Base-by-base conservation (phyloP, 768 basidiomycete species). In the Suillus decipiens region DNA sequence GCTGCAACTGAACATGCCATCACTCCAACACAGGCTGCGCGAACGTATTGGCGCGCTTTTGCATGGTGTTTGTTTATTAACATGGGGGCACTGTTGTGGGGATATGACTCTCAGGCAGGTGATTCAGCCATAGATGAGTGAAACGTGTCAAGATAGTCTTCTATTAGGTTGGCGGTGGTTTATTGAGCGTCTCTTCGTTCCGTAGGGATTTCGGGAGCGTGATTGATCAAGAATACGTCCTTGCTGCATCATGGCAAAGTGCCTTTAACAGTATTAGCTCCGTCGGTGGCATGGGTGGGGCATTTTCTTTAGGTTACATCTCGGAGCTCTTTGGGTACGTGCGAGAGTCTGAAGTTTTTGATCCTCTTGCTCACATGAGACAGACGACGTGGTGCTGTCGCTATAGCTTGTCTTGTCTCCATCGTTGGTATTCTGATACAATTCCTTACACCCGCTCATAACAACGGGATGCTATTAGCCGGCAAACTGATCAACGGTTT, bases 241-340 rank as follows among this genome's bases (percentile, higher is more conserved):
- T 72, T 31, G 50, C 72, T 37, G 71, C 71, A 1, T 73, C 65
- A 22, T 73, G 71, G 72, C 71, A 72, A 45, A 72, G 70, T 12
- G 68, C 72, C 1, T 72, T 72, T 55, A 73, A 70, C 37, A 72
- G 68, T 3, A 62, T 63, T 41, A 70, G 68, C 39, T 70, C 65
- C 0, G 64, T 72, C 28, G 71, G 70, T 6, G 68, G 71, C 6
- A 72, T 73, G 70, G 65, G 66, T 59, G 71, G 72, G 2, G 70
- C 72, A 34, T 66, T 72, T 45, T 68, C 62, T 1, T 50, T 73
- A 31, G 70, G 71, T 10, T 70, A 66, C 65, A 59, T 72, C 10
- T 61, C 70, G 3, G 72, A 72, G 17, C 61, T 22, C 7, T 36
- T 72, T 14, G 72, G 72, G 72, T 64, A 12, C 2, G 66, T 37